A percentile compares a stretch with the other conserved stretches of the same genome.
phyloP scores from a whole-genome alignment of 306 rosid genomes.

The Prosopis cineraria region DNA sequence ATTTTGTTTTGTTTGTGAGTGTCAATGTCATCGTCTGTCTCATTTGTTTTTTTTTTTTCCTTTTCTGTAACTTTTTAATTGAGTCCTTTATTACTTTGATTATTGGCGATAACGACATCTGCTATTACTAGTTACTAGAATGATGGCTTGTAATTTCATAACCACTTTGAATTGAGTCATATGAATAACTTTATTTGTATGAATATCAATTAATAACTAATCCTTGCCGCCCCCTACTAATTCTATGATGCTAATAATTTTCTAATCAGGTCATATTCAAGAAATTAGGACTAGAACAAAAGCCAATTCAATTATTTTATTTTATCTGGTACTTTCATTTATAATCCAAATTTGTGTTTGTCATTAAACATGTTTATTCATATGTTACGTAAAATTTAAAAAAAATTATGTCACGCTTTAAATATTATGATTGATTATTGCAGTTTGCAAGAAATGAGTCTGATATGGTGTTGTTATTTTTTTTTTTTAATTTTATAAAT shows the following conservation, averaged over 20 bases:
- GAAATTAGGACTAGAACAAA: background rate
- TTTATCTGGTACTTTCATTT: background rate
- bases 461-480: background rate
- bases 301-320: background rate
- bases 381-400: too few relatives aligned
- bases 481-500: background rate
- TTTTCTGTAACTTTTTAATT: too few relatives aligned
- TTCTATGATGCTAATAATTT: background rate
- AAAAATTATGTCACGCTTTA: too few relatives aligned
- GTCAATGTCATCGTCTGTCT: background rate
- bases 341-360: background rate
- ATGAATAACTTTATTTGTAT: background rate
- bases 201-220: too few relatives aligned
- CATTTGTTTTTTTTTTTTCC: background rate
- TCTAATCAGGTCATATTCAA: background rate
- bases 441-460: background rate
- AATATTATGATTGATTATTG: background rate
- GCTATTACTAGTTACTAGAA: background rate
- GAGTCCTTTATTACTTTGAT: background rate
- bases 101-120: background rate
- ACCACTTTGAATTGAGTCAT: background rate
- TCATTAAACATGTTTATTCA: background rate
- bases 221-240: background rate
- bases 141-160: background rate
- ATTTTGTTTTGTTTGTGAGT: background rate